Evolutionary conservation across 352 stramenopile genomes (phyloP).

Genomic region (Phytophthora syringae): DNA sequence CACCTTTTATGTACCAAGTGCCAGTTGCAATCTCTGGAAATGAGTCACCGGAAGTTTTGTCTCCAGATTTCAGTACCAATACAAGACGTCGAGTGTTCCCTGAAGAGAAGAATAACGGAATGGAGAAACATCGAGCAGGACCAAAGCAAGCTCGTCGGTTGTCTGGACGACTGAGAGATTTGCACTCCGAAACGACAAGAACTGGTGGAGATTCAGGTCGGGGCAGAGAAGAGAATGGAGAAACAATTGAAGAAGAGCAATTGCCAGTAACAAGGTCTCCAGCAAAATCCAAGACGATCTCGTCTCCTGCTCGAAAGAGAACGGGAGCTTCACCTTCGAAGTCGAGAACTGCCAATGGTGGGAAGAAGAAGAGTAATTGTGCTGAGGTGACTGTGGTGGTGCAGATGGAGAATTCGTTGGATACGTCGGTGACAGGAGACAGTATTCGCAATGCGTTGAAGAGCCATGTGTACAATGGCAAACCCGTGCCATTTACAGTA

Average conservation of each 20-base stretch:
- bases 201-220: not conserved
- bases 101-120: not conserved
- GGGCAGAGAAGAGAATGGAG: too few species aligned
- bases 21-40: not conserved
- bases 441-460: conserved; percentile 51
- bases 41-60: conserved; percentile 15
- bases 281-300: not conserved
- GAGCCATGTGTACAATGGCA: conserved; percentile 64
- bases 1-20: conserved; percentile 14
- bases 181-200: conserved; percentile 26
- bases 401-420: conserved; percentile 54
- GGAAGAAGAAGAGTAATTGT: conserved; percentile 1
- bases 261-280: too few species aligned
- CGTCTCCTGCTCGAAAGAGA: not conserved
- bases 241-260: too few species aligned
- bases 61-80: conserved; percentile 2
- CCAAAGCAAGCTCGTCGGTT: conserved; percentile 29
- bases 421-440: conserved; percentile 40
- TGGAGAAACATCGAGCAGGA: not conserved
- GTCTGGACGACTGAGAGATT: conserved; percentile 21
- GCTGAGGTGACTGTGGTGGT: conserved; percentile 32
- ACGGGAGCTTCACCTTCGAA: not conserved
- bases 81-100: conserved; percentile 9
- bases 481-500: conserved; percentile 47
- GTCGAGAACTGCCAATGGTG: conserved; percentile 4